Evolutionary conservation across 2,329 filamentous ascomycete species (phyloP), one percentile per base, ranked within the genome.

Genomic region (Escovopsis sp.): DNA sequence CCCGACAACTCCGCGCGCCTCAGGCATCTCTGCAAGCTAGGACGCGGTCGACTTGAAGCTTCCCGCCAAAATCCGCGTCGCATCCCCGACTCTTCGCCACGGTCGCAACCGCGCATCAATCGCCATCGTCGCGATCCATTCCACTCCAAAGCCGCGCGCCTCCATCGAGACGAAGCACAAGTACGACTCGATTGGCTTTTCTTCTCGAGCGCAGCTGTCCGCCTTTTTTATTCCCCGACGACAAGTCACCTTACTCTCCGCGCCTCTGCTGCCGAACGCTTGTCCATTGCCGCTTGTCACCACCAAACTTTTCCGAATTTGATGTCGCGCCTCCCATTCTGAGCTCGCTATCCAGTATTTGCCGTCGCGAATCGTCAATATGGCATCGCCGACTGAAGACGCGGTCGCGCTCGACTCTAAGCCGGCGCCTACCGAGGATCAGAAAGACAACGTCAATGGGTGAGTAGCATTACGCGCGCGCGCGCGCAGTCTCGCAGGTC

Each of bases 361-460:
- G 37, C 46, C 48, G 51, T 50, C 55, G 59, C 66, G 61, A 60
- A 67, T 66, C 62, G 66, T 67, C 65, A 64, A 64, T 54, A 74
- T 74, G 70, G 65, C 70, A 48, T 70, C 70, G 50, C 65, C 67
- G 47, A 58, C 57, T 37, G 57, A 64, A 46, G 62, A 70, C 52
- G 53, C 57, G 41, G 51, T 59, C 46, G 48, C 56, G 49, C 50
- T 58, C 53, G 70, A 71, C 53, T 59, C 69, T 53, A 77, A 75
- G 62, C 59, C 64, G 54, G 50, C 48, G 40, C 38, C 45, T n/a
- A 51, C 53, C 15, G 55, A 54, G 48, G 56, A 57, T 35, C 47
- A 50, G 29, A 61, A 56, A 39, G 45, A 58, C 40, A 55, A 58
- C 47, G 45, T 57, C 13, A 64, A 64, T 45, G 61, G 61, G 61